Percentiles rank a stretch among this genome's conserved stretches.
Conservation (phyloP, 2,329 filamentous ascomycete species). For the Penicillium frequentans region DNA sequence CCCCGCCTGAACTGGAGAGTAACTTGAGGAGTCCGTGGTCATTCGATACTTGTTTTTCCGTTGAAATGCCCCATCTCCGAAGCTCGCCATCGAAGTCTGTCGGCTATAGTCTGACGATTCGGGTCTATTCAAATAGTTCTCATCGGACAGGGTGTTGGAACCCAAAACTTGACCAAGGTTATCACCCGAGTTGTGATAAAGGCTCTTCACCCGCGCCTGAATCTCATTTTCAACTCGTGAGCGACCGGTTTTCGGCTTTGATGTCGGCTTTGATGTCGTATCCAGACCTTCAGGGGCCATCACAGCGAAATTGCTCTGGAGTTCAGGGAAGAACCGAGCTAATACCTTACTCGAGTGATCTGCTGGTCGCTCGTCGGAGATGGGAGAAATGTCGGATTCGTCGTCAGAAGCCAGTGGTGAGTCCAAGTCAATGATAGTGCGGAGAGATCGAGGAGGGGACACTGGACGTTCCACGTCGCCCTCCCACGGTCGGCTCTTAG, state of each 20-base stretch:
- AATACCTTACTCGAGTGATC: conserved; percentile 19
- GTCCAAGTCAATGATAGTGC: conserved; percentile 16
- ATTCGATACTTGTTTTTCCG: conserved; percentile 11
- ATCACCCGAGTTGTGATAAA: conserved; percentile 20
- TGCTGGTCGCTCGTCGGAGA: conserved; percentile 18
- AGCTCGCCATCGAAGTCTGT: background rate
- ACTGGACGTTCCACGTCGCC: background rate
- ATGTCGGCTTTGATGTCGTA: conserved; percentile 1
- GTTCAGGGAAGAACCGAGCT: conserved; percentile 32
- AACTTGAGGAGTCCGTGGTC: conserved; percentile 26
- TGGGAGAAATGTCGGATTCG: conserved; percentile 27
- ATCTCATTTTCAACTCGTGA: conserved; percentile 13
- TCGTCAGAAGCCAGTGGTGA: conserved; percentile 12
- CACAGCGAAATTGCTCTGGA: conserved; percentile 27
- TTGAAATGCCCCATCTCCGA: conserved; percentile 22
- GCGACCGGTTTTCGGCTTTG: conserved; percentile 4
- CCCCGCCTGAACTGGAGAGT: conserved; percentile 24
- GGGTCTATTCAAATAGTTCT: conserved; percentile 21
- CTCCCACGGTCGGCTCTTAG: conserved; percentile 2
- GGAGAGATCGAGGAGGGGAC: conserved; percentile 11
- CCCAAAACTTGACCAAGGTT: conserved; percentile 19
- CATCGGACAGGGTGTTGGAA: conserved; percentile 10
- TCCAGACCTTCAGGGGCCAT: conserved; percentile 24
- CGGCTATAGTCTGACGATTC: conserved; percentile 39
- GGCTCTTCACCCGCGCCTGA: conserved; percentile 14